Conservation (phyloP, 2,329 filamentous ascomycete species). For the Fusarium domesticum region DNA sequence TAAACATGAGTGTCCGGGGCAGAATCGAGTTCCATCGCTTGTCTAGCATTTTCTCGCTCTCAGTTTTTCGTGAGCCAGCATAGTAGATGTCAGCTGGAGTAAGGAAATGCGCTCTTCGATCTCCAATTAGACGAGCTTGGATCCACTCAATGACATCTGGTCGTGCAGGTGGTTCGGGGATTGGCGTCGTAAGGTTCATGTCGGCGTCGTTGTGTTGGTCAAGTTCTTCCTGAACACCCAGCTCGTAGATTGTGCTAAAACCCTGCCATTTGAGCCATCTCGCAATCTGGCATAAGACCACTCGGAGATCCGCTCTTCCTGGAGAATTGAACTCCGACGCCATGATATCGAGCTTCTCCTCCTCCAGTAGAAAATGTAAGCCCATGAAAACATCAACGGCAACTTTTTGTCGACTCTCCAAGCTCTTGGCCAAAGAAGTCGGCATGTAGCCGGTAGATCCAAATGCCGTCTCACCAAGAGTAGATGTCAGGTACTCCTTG, state of each 20-base stretch:
- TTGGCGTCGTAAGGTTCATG: slow-evolving; percentile 35
- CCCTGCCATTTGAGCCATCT: slow-evolving; percentile 73
- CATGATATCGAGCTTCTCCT: slow-evolving; percentile 74
- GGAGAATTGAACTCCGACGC: slow-evolving; percentile 44
- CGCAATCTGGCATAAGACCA: slow-evolving; percentile 75
- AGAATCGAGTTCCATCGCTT: slow-evolving; percentile 49
- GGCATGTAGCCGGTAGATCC: slow-evolving; percentile 61
- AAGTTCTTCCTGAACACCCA: slow-evolving; percentile 51
- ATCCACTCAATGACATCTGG: slow-evolving; percentile 54
- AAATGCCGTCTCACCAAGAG: slow-evolving; percentile 53
- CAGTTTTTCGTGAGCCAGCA: slow-evolving; percentile 34
- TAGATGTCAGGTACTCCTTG: slow-evolving; percentile 61
- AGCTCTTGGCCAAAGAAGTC: slow-evolving; percentile 51
- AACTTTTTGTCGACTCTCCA: slow-evolving; percentile 57
- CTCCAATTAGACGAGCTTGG: slow-evolving; percentile 43
- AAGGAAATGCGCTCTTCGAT: slow-evolving; percentile 37
- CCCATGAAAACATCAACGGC: slow-evolving; percentile 68
- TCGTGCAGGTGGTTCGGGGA: slow-evolving; percentile 34
- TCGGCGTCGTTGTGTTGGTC: slow-evolving; percentile 40
- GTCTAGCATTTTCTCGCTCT: slow-evolving; percentile 36
- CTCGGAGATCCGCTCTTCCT: slow-evolving; percentile 56
- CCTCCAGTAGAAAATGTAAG: slow-evolving; percentile 84
- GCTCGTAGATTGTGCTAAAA: slow-evolving; percentile 48
- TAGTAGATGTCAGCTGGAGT: slow-evolving; percentile 47
- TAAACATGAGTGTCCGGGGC: slow-evolving; percentile 68